Conservation (phyloP, 768 basidiomycete species). For the Suillus plorans region DNA sequence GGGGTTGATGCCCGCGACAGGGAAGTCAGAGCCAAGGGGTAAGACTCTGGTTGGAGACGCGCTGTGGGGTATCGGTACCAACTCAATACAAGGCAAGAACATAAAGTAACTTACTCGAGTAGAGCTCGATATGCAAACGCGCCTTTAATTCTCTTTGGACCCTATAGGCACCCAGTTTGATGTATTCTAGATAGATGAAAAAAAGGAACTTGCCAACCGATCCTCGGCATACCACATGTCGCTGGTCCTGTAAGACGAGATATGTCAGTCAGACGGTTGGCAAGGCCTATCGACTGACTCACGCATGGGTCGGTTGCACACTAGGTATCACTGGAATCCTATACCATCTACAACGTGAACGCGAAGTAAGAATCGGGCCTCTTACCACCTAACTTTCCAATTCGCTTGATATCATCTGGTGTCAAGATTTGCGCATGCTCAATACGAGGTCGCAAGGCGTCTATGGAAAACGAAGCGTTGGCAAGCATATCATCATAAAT, state of each 20-base stretch:
- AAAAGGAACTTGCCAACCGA: conserved; percentile 53
- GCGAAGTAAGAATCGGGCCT: conserved; percentile 3
- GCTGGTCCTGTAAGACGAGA: conserved; percentile 55
- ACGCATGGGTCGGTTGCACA: conserved; percentile 93
- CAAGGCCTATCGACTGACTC: conserved; percentile 25
- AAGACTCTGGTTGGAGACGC: conserved; percentile 54
- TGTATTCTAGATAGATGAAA: not conserved
- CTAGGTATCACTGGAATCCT: conserved; percentile 73
- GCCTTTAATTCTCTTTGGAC: conserved; percentile 76
- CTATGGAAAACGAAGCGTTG: conserved; percentile 18
- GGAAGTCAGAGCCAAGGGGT: conserved; percentile 92
- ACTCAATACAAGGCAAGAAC: not conserved
- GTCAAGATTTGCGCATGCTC: conserved; percentile 94
- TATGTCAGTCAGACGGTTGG: not conserved
- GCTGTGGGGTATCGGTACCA: conserved; percentile 29
- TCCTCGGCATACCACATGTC: conserved; percentile 93
- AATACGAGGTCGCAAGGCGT: conserved; percentile 63
- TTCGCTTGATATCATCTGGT: conserved; percentile 62
- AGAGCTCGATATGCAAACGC: conserved; percentile 90
- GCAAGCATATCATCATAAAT: conserved; percentile 70
- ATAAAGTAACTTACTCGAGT: conserved; percentile 50
- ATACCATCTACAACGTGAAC: not conserved
- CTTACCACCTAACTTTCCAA: conserved; percentile 73
- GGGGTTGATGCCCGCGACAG: conserved; percentile 89
- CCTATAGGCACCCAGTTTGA: conserved; percentile 41